Evolutionary conservation across 148 eudicot species (phyloP).

Genomic region (Agrostemma githago): DNA sequence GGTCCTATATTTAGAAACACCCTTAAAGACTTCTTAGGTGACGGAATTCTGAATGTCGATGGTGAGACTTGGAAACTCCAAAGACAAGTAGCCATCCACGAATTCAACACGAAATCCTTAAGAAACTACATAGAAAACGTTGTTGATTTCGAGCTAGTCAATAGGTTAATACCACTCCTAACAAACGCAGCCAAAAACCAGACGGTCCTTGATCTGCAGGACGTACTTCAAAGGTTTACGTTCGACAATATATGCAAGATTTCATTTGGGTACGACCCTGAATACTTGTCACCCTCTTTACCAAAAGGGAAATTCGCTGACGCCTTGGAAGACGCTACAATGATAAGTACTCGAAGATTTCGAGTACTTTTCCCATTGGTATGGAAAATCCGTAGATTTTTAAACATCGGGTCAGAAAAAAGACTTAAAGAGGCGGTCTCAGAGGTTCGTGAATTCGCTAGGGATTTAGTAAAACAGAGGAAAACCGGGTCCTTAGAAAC

Average conservation of each 20-base stretch:
- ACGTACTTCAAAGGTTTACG: too few species aligned
- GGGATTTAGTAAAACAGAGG: constrained; percentile 1
- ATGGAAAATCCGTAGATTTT: constrained; percentile 27
- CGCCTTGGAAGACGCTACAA: constrained; percentile 29
- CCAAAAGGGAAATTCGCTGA: constrained; percentile 20
- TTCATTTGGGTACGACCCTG: too few species aligned
- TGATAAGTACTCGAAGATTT: constrained; percentile 21
- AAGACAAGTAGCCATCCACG: constrained; percentile 35
- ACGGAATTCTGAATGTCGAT: constrained; percentile 33
- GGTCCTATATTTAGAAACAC: constrained; percentile 9
- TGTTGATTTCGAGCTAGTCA: constrained; percentile 30
- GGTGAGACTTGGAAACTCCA: constrained; percentile 46
- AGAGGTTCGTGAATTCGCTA: constrained; percentile 17
- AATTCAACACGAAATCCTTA: constrained; percentile 36
- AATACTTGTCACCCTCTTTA: background rate
- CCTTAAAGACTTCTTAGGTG: background rate
- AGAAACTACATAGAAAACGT: constrained; percentile 32
- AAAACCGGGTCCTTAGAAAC: background rate
- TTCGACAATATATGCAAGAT: too few species aligned
- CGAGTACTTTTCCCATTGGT: constrained; percentile 8
- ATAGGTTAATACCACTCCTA: constrained; percentile 32
- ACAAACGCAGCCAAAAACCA: constrained; percentile 5
- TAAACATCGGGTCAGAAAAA: constrained; percentile 35
- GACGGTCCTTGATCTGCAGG: constrained; percentile 2
- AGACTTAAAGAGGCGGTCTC: constrained; percentile 21